A percentile compares a stretch with the other conserved stretches of the same genome.
Evolutionary conservation across 192 early-diverging fungal species (phyloP).

Genomic region (Entrophospora sp.): DNA sequence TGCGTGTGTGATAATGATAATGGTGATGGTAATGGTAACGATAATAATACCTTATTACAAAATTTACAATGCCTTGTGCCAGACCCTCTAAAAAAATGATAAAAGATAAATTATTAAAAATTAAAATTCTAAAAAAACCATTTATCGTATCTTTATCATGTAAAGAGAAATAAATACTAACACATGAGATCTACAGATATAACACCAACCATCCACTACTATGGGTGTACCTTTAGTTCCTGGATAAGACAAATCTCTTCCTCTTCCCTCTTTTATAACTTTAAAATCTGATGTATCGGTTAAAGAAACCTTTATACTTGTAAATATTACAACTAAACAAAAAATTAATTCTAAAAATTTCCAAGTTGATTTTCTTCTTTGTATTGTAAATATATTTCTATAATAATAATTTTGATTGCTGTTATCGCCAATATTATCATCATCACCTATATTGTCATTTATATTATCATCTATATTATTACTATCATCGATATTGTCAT

Average conservation of each 20-base stretch:
- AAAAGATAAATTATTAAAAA: neutral
- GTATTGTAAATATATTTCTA: neutral
- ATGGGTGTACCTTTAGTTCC: neutral
- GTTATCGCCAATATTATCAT: too few species aligned
- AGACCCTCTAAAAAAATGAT: neutral
- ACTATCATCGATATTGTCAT: too few species aligned
- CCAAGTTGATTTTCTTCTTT: neutral
- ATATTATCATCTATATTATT: too few species aligned
- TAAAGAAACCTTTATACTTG: neutral
- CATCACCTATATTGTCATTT: too few species aligned
- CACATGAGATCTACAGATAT: conserved; percentile 12
- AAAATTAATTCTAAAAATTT: neutral
- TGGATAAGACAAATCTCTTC: conserved; percentile 8
- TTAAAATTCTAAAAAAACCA: neutral
- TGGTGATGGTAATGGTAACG: too few species aligned
- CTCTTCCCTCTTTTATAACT: neutral
- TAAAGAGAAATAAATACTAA: neutral
- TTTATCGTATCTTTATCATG: neutral
- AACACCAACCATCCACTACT: conserved; percentile 17
- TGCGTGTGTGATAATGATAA: too few species aligned
- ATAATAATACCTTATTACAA: conserved; percentile 23
- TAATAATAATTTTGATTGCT: too few species aligned
- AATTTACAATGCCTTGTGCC: conserved; percentile 17
- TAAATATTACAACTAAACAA: neutral
- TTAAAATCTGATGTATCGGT: conserved; percentile 7